Conservation (phyloP, 192 early-diverging fungal species). For the Phlyctochytrium arcticum region DNA sequence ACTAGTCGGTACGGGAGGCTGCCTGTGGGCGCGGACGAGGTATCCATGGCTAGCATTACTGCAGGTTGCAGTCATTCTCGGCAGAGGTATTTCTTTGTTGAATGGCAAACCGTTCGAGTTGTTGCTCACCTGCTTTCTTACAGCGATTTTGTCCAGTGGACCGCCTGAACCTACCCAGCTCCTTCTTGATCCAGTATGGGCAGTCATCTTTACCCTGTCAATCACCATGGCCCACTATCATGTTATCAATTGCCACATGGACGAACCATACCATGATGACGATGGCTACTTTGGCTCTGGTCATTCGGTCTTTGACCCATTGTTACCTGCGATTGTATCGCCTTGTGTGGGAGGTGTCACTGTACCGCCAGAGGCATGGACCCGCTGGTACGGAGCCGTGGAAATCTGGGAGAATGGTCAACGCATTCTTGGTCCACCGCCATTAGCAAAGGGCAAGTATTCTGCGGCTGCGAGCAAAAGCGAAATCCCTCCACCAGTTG, state of each 20-base stretch:
- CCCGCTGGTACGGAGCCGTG: not conserved
- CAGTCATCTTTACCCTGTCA: not conserved
- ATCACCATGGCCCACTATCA: not conserved
- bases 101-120: too few relatives aligned
- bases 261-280: too few relatives aligned
- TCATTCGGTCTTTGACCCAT: too few relatives aligned
- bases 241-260: not conserved
- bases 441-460: not conserved
- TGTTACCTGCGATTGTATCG: too few relatives aligned
- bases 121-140: too few relatives aligned
- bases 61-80: not conserved
- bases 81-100: slow-evolving; percentile 10
- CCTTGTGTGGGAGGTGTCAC: not conserved
- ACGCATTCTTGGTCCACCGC: not conserved
- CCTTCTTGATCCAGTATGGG: not conserved
- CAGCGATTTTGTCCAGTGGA: too few relatives aligned
- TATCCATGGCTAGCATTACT: slow-evolving; percentile 2
- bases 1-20: not conserved
- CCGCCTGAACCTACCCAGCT: not conserved
- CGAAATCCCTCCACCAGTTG: too few relatives aligned
- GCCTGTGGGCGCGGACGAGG: slow-evolving; percentile 1
- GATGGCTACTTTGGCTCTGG: too few relatives aligned
- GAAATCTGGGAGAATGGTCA: not conserved
- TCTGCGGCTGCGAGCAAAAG: too few relatives aligned
- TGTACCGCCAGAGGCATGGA: not conserved